These are phyloP conservation scores for Candida sphagnicola DNA, from an alignment of 805 yeast genomes.

Conservation along the genomic window DNA sequence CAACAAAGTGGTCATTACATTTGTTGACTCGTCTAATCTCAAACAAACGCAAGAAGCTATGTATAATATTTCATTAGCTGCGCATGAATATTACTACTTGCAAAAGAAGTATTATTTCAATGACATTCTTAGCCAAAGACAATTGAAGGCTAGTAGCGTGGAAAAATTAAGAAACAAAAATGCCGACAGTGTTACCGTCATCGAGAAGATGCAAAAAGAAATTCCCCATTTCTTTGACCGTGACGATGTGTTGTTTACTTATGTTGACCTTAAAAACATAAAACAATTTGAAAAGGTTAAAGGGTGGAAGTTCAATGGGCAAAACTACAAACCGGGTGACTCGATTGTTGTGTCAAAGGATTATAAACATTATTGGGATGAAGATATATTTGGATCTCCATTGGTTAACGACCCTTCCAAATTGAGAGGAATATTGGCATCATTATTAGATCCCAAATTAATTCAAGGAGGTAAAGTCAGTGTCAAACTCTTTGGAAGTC, in stretches of 20 bases:
- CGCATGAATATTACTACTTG: slow-evolving; percentile 45
- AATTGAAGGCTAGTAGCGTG: slow-evolving; percentile 42
- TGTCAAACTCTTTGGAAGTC: slow-evolving; percentile 37
- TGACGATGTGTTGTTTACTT: slow-evolving; percentile 42
- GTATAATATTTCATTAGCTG: slow-evolving; percentile 39
- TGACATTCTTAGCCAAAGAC: slow-evolving; percentile 20
- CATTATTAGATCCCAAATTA: slow-evolving; percentile 33
- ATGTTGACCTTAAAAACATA: slow-evolving; percentile 45
- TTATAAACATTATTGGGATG: slow-evolving; percentile 29
- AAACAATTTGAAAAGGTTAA: slow-evolving; percentile 19
- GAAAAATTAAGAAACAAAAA: slow-evolving; percentile 34
- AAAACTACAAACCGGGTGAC: slow-evolving; percentile 49
- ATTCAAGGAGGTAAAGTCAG: slow-evolving; percentile 10
- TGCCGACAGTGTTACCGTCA: slow-evolving; percentile 40
- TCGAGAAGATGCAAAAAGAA: slow-evolving; percentile 45
- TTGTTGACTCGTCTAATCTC: slow-evolving; percentile 40
- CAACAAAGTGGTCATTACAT: slow-evolving; percentile 47
- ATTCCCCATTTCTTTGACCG: slow-evolving; percentile 46
- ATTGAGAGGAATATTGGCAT: slow-evolving; percentile 32
- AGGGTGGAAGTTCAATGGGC: slow-evolving; percentile 37
- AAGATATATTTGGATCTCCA: slow-evolving; percentile 31
- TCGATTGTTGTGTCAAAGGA: slow-evolving; percentile 48
- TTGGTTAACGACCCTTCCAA: slow-evolving; percentile 31
- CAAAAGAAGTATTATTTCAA: slow-evolving; percentile 40
- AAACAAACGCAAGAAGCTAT: slow-evolving; percentile 27